Evolutionary conservation across 345 rosid species (phyloP), one percentile per base, ranked within the genome.

Genomic region (Aethionema arabicum): DNA sequence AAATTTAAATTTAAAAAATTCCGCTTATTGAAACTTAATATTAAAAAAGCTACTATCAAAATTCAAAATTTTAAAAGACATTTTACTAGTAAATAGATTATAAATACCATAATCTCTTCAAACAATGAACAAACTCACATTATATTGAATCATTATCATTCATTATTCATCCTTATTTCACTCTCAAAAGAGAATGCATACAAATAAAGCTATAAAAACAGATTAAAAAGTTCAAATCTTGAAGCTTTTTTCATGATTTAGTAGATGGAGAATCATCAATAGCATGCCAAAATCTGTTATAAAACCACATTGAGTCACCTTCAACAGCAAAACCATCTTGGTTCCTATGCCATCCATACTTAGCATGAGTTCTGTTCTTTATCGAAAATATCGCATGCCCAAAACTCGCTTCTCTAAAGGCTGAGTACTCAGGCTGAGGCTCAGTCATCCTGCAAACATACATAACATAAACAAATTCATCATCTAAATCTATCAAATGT

Each of bases 381-480:
- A 89, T 85, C 38, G 79, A 80, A 3, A 89, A 85, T 30, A 79
- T 77, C 11, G 96, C 99, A 7, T 93, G 97, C 5, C 99, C 97
- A 13, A 87, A 93, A 61, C 99, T 89, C 2, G 97, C 95, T 61
- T 93, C 99, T 1, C 97, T 82, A 30, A 65, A 93, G 0, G 99
- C 95, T 2, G 99, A 93, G 81, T 87, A 93, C 5, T 68, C 62
- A 2, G 99, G 99, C 67, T 93, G 99, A 48, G 96, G 96, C 76
- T 87, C 77, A 0, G 80, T 81, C 97, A 89, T 85, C 72, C 99
- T 89, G 78, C 78, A 78, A 4, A 42, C 41, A 32, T 32, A 21
- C 14, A 33, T 44, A 44, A 52, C 13, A 65, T 29, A 44, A 13
- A 33, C 4, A 21, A 12, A 10, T 63, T 29, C 46, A 66, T 35